Conservation (phyloP, 73 alveolate genomes). For the Tetrahymena thermophila region DNA sequence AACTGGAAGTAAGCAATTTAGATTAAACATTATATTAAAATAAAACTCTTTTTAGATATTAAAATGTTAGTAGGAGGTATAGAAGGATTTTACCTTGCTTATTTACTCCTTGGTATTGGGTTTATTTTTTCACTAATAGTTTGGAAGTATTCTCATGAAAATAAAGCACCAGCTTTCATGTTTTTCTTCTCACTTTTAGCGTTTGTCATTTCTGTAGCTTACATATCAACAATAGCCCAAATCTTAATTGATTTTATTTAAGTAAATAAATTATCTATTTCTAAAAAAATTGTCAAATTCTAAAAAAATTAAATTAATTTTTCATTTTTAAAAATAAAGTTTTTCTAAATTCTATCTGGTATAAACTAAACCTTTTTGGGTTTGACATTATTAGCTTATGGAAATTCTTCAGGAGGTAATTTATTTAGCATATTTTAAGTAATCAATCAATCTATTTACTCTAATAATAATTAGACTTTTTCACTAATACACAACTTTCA, state of each 20-base stretch:
- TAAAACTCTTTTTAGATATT: background rate
- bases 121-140: background rate
- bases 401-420: conserved; percentile 32
- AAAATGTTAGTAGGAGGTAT: background rate
- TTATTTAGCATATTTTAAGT: background rate
- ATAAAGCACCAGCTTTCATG: background rate
- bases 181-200: background rate
- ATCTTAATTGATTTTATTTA: background rate
- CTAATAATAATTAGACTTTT: background rate
- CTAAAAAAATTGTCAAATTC: background rate
- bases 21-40: background rate
- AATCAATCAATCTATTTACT: too few relatives aligned
- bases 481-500: conserved; percentile 20
- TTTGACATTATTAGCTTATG: conserved; percentile 35
- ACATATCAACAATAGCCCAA: background rate
- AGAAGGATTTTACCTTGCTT: background rate
- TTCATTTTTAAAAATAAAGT: background rate
- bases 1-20: conserved; percentile 19
- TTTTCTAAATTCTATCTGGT: conserved; percentile 16
- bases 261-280: background rate
- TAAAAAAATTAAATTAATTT: background rate
- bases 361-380: conserved; percentile 29
- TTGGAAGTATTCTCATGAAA: background rate
- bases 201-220: background rate
- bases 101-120: background rate